Evolutionary conservation across 768 basidiomycete species (phyloP).

Genomic region (Panus rudis): DNA sequence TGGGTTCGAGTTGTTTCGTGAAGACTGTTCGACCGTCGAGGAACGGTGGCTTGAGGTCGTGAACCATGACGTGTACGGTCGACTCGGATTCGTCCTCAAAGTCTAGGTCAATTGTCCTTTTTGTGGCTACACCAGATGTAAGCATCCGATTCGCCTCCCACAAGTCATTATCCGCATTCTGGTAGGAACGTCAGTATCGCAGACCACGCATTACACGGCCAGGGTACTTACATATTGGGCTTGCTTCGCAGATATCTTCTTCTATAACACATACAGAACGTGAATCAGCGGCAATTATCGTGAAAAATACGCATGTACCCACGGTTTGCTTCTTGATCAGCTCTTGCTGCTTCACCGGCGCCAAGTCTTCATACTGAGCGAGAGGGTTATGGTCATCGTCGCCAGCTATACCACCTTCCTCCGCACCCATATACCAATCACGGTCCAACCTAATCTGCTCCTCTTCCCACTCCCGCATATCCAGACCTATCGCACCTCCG

Average conservation of each 20-base stretch:
- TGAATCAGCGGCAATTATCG: no score
- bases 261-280: constrained; percentile 33
- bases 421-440: constrained; percentile 94
- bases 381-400: constrained; percentile 93
- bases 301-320: constrained; percentile 15
- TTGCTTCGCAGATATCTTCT: constrained; percentile 88
- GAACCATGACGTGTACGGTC: constrained; percentile 95
- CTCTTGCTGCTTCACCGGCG: constrained; percentile 60
- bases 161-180: constrained; percentile 97
- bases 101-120: constrained; percentile 82
- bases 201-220: not conserved
- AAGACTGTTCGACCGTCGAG: constrained; percentile 93
- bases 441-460: constrained; percentile 88
- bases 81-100: constrained; percentile 96
- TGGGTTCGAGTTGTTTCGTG: constrained; percentile 94
- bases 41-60: constrained; percentile 96
- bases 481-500: constrained; percentile 54
- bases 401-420: constrained; percentile 77
- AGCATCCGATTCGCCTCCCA: constrained; percentile 99
- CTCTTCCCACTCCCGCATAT: constrained; percentile 93
- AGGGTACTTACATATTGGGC: constrained; percentile 79
- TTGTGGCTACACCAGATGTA: constrained; percentile 89
- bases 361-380: constrained; percentile 87
- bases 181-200: constrained; percentile 15
- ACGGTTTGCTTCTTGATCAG: constrained; percentile 72